A percentile compares a stretch with the other conserved stretches of the same genome.
phyloP scores from a whole-genome alignment of 2,329 filamentous ascomycete species.

The Verruconis gallopava region DNA sequence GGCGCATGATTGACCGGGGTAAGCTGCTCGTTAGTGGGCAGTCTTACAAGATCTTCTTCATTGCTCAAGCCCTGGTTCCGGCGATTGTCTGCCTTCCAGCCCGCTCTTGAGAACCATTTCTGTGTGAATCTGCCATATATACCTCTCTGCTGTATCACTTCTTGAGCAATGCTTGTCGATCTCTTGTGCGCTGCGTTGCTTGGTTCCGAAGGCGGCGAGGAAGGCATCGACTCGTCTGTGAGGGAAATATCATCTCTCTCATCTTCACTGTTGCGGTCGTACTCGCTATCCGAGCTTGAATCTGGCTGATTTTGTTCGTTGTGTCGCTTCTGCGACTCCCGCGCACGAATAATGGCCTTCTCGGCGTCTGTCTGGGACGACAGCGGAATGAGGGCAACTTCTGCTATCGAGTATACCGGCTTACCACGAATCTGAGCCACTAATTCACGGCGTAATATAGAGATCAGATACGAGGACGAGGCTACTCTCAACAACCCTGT shows the following conservation, averaged over 20 bases:
- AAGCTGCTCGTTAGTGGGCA: constrained; percentile 11
- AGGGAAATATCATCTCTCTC: constrained; percentile 8
- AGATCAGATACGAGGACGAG: constrained; percentile 68
- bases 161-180: constrained; percentile 63
- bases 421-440: constrained; percentile 76
- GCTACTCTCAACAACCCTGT: constrained; percentile 75
- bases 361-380: constrained; percentile 62
- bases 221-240: constrained; percentile 18
- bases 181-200: constrained; percentile 18
- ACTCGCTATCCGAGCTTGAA: constrained; percentile 15
- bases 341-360: constrained; percentile 54
- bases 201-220: constrained; percentile 20
- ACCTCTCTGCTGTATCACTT: constrained; percentile 73
- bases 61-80: constrained; percentile 55
- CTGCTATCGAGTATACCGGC: constrained; percentile 75
- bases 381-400: constrained; percentile 82
- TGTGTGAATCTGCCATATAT: constrained; percentile 82
- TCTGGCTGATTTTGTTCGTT: constrained; percentile 19
- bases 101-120: constrained; percentile 79
- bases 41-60: constrained; percentile 30
- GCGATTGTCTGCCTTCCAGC: constrained; percentile 62
- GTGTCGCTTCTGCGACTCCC: constrained; percentile 29
- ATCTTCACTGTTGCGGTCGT: constrained; percentile 13
- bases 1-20: constrained; percentile 22
- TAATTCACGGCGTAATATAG: constrained; percentile 74